phyloP scores from a whole-genome alignment of 805 yeast genomes.

The Saturnispora sekii region DNA sequence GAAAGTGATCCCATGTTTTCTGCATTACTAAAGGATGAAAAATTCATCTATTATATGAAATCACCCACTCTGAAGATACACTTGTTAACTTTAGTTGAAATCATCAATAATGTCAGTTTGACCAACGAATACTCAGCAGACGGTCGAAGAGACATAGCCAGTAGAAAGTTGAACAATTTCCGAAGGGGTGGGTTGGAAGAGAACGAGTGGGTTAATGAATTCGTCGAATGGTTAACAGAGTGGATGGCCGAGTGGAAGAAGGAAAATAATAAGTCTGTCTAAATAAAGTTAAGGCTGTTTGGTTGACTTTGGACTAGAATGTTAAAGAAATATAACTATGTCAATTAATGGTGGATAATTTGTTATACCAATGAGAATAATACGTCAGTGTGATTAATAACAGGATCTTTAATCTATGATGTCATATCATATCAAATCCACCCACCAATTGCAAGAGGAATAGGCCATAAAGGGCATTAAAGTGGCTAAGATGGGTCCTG shows the following conservation, averaged over 20 bases:
- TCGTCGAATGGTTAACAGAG: slow-evolving; percentile 21
- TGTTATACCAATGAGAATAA: no score
- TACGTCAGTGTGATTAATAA: no score
- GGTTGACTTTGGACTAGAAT: no score
- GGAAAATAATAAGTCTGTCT: background rate
- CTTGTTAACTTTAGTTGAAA: slow-evolving; percentile 36
- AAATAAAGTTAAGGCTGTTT: background rate
- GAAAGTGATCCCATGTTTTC: slow-evolving; percentile 20
- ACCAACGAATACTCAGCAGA: slow-evolving; percentile 44
- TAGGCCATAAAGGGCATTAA: no score
- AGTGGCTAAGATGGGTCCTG: no score
- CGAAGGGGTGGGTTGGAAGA: slow-evolving; percentile 57
- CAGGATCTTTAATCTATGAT: no score
- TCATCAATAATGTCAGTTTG: slow-evolving; percentile 36
- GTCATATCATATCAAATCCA: no score
- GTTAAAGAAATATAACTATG: no score
- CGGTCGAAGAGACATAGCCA: slow-evolving; percentile 48
- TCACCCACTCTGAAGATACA: slow-evolving; percentile 51
- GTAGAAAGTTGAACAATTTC: slow-evolving; percentile 49
- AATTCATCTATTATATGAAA: slow-evolving; percentile 36
- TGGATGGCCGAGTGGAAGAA: slow-evolving; percentile 9
- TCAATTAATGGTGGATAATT: no score
- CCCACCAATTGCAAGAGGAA: no score
- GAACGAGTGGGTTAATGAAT: slow-evolving; percentile 63
- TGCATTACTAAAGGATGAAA: slow-evolving; percentile 31